Evolutionary conservation across 257 asterid species (phyloP).

Genomic region (Ilex asprella): DNA sequence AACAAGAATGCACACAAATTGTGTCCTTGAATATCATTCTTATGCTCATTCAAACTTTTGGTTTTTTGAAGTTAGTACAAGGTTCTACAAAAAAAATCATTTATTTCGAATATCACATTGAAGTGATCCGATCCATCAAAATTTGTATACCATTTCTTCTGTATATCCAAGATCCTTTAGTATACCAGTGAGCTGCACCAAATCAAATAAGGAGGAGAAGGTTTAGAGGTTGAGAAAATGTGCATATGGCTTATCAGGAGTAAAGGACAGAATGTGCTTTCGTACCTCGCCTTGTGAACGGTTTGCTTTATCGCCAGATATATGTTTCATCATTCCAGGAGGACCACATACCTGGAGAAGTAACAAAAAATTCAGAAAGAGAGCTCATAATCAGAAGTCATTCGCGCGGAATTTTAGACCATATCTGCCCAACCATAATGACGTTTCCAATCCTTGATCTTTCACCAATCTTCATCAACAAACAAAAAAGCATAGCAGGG

Average conservation of each 20-base stretch:
- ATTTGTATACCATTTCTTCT: slow-evolving; percentile 83
- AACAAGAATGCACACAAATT: no score
- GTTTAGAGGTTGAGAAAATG: not conserved
- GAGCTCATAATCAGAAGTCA: no score
- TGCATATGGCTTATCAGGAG: not conserved
- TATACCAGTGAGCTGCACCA: slow-evolving; percentile 65
- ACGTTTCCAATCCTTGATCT: no score
- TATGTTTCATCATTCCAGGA: slow-evolving; percentile 86
- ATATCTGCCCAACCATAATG: no score
- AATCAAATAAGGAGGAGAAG: not conserved
- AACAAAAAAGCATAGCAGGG: no score
- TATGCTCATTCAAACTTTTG: no score
- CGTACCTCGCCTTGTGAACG: slow-evolving; percentile 85
- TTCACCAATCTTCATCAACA: no score
- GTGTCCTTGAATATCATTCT: no score
- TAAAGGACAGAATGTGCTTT: not conserved
- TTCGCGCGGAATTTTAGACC: no score
- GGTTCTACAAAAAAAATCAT: no score
- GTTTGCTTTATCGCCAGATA: slow-evolving; percentile 86
- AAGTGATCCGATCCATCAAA: slow-evolving; percentile 19
- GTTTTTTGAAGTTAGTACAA: no score
- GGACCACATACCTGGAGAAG: slow-evolving; percentile 87
- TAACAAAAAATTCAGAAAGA: slow-evolving; percentile 10
- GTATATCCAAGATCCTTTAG: slow-evolving; percentile 79
- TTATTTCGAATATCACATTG: no score